Percentiles rank a stretch among this genome's conserved stretches.
These are phyloP conservation scores for Cryptosporidium muris DNA, from an alignment of 169 alveolate species.

Conservation along the genomic window DNA sequence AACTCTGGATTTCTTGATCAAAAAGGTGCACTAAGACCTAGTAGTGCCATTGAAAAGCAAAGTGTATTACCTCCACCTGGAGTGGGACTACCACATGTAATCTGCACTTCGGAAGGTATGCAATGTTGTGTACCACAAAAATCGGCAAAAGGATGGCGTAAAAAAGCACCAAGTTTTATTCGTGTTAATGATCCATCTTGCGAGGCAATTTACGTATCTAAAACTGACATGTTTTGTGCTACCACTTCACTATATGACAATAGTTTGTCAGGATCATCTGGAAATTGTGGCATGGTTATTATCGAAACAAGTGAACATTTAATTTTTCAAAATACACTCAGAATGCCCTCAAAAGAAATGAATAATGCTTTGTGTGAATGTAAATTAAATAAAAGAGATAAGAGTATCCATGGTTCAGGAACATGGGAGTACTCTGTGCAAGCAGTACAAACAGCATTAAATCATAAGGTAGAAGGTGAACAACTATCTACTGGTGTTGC, in stretches of 20 bases:
- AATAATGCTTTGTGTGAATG: constrained; percentile 77
- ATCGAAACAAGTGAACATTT: constrained; percentile 74
- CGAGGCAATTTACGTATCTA: constrained; percentile 63
- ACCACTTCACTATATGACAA: constrained; percentile 60
- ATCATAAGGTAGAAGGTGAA: constrained; percentile 63
- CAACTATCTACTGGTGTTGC: constrained; percentile 69
- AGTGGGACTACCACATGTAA: constrained; percentile 73
- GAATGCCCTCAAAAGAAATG: constrained; percentile 73
- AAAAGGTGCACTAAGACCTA: constrained; percentile 68
- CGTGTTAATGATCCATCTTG: constrained; percentile 66
- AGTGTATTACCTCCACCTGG: constrained; percentile 77
- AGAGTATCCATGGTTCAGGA: constrained; percentile 67
- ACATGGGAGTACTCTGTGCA: constrained; percentile 71
- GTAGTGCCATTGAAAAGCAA: constrained; percentile 71
- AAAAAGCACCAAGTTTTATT: constrained; percentile 60
- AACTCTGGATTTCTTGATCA: constrained; percentile 68
- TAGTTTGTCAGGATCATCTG: constrained; percentile 7
- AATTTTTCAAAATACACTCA: constrained; percentile 71
- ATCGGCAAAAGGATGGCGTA: constrained; percentile 74
- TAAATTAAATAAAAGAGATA: constrained; percentile 55
- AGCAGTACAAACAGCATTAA: constrained; percentile 69
- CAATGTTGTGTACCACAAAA: constrained; percentile 78
- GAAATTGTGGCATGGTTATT: constrained; percentile 74
- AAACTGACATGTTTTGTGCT: constrained; percentile 69
- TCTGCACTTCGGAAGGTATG: constrained; percentile 75